Evolutionary conservation across 2,329 filamentous ascomycete species (phyloP), one percentile per base, ranked within the genome.

Genomic region (Sporothrix pallida): DNA sequence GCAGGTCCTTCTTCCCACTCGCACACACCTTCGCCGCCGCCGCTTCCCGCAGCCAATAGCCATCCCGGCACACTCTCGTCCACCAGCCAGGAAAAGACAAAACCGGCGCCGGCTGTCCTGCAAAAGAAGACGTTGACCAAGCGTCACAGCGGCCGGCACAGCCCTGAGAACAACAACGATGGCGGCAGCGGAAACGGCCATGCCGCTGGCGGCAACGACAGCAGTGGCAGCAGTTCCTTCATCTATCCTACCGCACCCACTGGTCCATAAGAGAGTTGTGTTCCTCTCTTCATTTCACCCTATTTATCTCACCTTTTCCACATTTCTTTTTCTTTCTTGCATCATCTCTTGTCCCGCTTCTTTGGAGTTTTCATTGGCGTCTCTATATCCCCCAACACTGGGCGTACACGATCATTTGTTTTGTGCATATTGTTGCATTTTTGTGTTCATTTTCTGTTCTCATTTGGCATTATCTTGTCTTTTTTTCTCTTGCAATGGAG

Each of bases 51-150:
- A 3, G 31, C 60, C 1, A 15, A 37, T 42, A 8, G 48, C 42
- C 12, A 52, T 10, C 50, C 50, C n/a, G 17, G 23, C 15, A 4
- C 44, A 3, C 9, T 37, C 31, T 37, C 31, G 31, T 26, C 20
- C 8, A 54, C 3, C 46, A 52, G 26, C 58, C 62, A 31, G 13
- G 65, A 71, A 0, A 65, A 20, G 9, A 23, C 52, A 9, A 75
- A 72, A 44, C 60, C 73, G 3, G 17, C 74, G 1, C 69, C 76
- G 48, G 37, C 74, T 0, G 74, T 75, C 9, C 46, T 76, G 17
- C 75, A 76, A 62, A 76, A 75, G 73, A 76, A 74, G 52, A 73
- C 20, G 2, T 63, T 72, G 6, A 12, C 44, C 15, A 60, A 48
- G 56, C 65, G 60, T 5, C 48, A 42, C 13, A 23, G 17, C 46